Evolutionary conservation across 2,329 filamentous ascomycete species (phyloP).

Genomic region (Botrytis squamosa): DNA sequence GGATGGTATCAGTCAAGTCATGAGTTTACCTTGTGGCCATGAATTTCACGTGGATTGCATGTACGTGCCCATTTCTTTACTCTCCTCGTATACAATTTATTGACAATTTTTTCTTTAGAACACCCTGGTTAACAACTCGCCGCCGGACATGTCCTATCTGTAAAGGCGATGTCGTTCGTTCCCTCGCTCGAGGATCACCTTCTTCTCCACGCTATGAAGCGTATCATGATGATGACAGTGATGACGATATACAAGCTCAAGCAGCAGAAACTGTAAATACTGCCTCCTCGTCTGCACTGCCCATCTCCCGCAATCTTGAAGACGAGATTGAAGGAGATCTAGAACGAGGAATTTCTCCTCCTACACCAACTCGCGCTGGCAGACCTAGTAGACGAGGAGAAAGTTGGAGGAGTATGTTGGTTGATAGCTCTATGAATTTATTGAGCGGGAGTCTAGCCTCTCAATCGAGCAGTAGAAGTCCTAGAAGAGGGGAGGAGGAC

Average conservation of each 20-base stretch:
- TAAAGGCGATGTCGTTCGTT: constrained; percentile 90
- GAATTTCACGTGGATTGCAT: constrained; percentile 99
- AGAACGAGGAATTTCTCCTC: constrained; percentile 32
- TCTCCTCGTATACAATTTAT: constrained; percentile 24
- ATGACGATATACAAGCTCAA: constrained; percentile 46
- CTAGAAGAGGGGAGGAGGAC: constrained; percentile 30
- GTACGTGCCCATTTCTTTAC: constrained; percentile 57
- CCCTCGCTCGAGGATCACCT: constrained; percentile 50
- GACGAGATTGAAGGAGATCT: constrained; percentile 30
- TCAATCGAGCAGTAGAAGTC: constrained; percentile 27
- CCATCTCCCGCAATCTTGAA: constrained; percentile 26
- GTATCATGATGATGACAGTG: constrained; percentile 45
- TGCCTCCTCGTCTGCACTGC: constrained; percentile 46
- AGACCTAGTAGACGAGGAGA: constrained; percentile 9
- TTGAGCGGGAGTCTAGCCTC: constrained; percentile 32
- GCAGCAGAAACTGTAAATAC: constrained; percentile 47
- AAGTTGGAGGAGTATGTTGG: constrained; percentile 18
- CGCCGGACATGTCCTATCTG: constrained; percentile 98
- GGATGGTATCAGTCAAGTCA: constrained; percentile 89
- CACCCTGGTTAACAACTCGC: constrained; percentile 92
- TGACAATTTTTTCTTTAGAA: constrained; percentile 51
- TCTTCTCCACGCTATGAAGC: constrained; percentile 38
- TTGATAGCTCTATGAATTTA: constrained; percentile 29
- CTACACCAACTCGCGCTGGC: constrained; percentile 21
- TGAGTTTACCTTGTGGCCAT: constrained; percentile 96